These are phyloP conservation scores for Colletotrichum nymphaeae DNA, from an alignment of 2,329 filamentous ascomycete species.

Conservation along the genomic window DNA sequence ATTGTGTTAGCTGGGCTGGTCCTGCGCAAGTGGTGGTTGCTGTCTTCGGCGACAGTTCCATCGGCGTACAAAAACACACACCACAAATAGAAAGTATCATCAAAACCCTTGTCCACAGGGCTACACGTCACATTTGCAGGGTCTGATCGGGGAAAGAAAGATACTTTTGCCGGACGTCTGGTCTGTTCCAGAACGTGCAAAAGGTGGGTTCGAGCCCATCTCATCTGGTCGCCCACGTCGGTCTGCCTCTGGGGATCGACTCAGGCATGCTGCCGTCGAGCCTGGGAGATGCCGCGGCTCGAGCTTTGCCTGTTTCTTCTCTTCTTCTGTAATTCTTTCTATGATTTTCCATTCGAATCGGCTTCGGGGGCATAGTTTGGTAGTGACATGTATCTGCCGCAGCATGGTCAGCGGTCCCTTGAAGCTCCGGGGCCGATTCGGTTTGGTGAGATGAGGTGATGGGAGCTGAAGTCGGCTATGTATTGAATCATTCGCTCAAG, in stretches of 20 bases:
- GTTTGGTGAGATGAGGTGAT: not conserved
- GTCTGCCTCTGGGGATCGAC: conserved; percentile 29
- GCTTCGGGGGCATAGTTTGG: not conserved
- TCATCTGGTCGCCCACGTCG: conserved; percentile 14
- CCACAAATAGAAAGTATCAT: not conserved
- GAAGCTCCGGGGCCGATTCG: not conserved
- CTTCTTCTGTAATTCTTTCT: too few species aligned
- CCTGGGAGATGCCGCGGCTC: conserved; percentile 18
- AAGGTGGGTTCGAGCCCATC: conserved; percentile 29
- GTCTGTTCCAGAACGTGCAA: conserved; percentile 32
- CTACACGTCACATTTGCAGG: conserved; percentile 32
- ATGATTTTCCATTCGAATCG: not conserved
- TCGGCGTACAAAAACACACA: not conserved
- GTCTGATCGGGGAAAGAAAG: conserved; percentile 26
- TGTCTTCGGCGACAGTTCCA: not conserved
- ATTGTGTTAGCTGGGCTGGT: not conserved
- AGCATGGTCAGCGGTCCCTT: not conserved
- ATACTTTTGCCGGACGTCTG: conserved; percentile 27
- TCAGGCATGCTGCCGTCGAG: conserved; percentile 22
- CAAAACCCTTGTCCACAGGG: conserved; percentile 5
- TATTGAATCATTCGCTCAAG: conserved; percentile 16
- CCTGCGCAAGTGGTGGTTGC: not conserved
- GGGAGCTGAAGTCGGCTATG: conserved; percentile 6
- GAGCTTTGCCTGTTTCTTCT: not conserved
- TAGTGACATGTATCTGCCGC: not conserved